phyloP scores from a whole-genome alignment of 306 rosid species.

The Medicago lupulina region DNA sequence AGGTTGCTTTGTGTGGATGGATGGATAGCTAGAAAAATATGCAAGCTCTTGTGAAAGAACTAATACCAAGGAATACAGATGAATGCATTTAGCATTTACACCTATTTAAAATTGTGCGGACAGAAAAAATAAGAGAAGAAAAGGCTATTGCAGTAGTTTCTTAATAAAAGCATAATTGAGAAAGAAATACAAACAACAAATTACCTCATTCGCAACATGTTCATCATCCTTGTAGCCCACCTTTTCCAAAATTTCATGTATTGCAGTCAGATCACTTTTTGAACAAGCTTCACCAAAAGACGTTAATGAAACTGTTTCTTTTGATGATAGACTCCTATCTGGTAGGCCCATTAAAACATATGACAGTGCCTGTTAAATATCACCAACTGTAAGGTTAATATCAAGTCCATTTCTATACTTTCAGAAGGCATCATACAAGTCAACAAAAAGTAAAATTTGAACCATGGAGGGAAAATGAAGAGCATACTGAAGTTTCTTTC shows the following conservation, averaged over 20 bases:
- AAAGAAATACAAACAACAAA: background rate
- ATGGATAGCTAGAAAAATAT: too few species aligned
- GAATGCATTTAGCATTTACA: background rate
- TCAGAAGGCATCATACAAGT: conserved; percentile 31
- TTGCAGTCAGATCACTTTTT: conserved; percentile 89
- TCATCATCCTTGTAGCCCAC: conserved; percentile 96
- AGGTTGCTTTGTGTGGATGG: background rate
- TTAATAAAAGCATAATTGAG: background rate
- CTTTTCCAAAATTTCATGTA: conserved; percentile 87
- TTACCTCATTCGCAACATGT: conserved; percentile 94
- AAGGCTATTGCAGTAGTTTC: background rate
- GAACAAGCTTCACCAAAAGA: conserved; percentile 95
- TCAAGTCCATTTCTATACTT: conserved; percentile 34
- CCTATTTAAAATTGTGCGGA: too few species aligned
- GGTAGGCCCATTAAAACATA: conserved; percentile 77
- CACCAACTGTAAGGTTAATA: conserved; percentile 43
- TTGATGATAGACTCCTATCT: conserved; percentile 57
- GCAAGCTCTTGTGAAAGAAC: background rate
- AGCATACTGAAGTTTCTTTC: conserved; percentile 79
- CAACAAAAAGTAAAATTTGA: background rate
- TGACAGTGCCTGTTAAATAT: conserved; percentile 71
- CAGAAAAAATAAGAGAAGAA: background rate
- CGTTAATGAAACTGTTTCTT: conserved; percentile 68
- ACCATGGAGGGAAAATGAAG: background rate
- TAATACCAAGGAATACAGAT: background rate